Conservation (phyloP, 2,329 filamentous ascomycete genomes). For the Talaromyces sp. region DNA sequence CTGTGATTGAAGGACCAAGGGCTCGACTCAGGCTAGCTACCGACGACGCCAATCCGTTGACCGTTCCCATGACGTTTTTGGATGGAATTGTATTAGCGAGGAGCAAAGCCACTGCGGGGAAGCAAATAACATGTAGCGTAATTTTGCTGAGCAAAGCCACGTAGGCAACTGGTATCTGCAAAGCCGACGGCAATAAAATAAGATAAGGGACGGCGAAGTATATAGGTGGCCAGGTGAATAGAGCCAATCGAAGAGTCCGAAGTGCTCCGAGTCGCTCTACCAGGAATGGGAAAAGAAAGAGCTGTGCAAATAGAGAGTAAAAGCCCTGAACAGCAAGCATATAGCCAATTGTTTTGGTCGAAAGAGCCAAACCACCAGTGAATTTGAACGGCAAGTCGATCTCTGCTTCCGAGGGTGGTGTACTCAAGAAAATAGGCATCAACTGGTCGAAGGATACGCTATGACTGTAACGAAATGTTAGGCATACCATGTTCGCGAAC, state of each 20-base stretch:
- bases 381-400: slow-evolving; percentile 78
- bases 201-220: slow-evolving; percentile 88
- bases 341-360: slow-evolving; percentile 78
- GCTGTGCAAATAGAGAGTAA: slow-evolving; percentile 82
- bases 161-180: slow-evolving; percentile 73
- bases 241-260: slow-evolving; percentile 74
- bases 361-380: slow-evolving; percentile 76
- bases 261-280: slow-evolving; percentile 73
- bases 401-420: slow-evolving; percentile 50
- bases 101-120: slow-evolving; percentile 84
- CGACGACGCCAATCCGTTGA: slow-evolving; percentile 89
- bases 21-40: slow-evolving; percentile 85
- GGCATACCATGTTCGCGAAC: slow-evolving; percentile 42
- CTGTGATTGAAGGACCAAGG: slow-evolving; percentile 83
- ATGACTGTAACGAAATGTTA: slow-evolving; percentile 58
- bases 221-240: slow-evolving; percentile 78
- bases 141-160: slow-evolving; percentile 83
- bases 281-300: slow-evolving; percentile 77
- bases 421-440: slow-evolving; percentile 86
- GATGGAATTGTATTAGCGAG: slow-evolving; percentile 84
- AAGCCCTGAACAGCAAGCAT: slow-evolving; percentile 85
- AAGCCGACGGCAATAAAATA: slow-evolving; percentile 68
- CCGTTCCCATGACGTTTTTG: slow-evolving; percentile 77
- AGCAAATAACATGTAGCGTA: slow-evolving; percentile 84
- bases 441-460: slow-evolving; percentile 96